Conservation (phyloP, 129 eudicot genomes). For the Calendula officinalis region DNA sequence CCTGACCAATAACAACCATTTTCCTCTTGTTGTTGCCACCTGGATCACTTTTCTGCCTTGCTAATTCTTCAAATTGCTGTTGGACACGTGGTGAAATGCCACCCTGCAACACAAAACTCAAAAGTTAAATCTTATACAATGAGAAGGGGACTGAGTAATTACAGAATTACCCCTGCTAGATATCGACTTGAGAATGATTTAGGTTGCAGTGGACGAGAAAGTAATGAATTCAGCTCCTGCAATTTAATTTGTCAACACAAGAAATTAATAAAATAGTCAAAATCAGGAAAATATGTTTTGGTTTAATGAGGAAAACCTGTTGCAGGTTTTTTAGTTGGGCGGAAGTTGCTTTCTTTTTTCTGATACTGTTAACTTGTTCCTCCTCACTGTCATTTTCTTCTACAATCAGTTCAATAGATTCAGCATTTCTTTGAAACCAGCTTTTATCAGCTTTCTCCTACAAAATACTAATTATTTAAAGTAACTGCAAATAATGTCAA, state of each 20-base stretch:
- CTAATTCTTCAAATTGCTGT: conserved; percentile 70
- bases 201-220: conserved; percentile 89
- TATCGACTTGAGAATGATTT: conserved; percentile 82
- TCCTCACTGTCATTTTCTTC: conserved; percentile 93
- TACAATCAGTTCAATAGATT: conserved; percentile 59
- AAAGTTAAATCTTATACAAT: too few relatives aligned
- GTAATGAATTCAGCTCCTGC: conserved; percentile 72
- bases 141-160: too few relatives aligned
- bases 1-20: conserved; percentile 86
- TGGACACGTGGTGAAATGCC: conserved; percentile 90
- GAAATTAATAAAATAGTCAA: conserved; percentile 9
- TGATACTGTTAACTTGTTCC: conserved; percentile 62
- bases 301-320: conserved; percentile 47
- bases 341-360: conserved; percentile 62
- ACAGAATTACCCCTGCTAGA: conserved; percentile 98
- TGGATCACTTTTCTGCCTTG: conserved; percentile 42
- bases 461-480: conserved; percentile 10
- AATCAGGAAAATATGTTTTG: conserved; percentile 12
- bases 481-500: neutral
- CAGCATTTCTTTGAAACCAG: conserved; percentile 76
- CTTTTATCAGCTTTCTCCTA: conserved; percentile 82
- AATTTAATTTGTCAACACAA: conserved; percentile 22
- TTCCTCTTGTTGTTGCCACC: conserved; percentile 51
- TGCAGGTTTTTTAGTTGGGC: conserved; percentile 56
- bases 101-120: conserved; percentile 50